phyloP scores from a whole-genome alignment of 352 stramenopile genomes.

The Phytophthora syringae region DNA sequence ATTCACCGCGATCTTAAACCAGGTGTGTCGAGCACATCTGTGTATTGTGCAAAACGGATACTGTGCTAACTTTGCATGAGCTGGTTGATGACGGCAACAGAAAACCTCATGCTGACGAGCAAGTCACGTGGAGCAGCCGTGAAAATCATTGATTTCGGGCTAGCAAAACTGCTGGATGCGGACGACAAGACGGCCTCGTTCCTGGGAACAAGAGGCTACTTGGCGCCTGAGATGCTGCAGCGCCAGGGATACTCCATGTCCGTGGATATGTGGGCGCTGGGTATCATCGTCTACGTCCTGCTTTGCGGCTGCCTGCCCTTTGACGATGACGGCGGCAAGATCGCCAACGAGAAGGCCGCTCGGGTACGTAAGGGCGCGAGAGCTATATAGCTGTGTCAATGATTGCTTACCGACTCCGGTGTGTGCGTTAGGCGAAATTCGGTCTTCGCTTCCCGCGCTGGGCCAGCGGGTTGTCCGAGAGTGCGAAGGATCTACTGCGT shows the following conservation, averaged over 20 bases:
- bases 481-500: conserved; percentile 85
- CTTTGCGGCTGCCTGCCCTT: conserved; percentile 98
- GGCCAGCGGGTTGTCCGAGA: conserved; percentile 88
- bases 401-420: conserved; percentile 10
- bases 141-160: conserved; percentile 99
- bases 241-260: conserved; percentile 96
- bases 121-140: conserved; percentile 85
- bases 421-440: conserved; percentile 87
- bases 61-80: conserved; percentile 1
- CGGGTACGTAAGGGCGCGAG: conserved; percentile 39
- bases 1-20: conserved; percentile 92
- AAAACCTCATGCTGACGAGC: conserved; percentile 88
- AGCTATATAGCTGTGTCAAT: background rate
- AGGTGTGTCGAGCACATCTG: conserved; percentile 33
- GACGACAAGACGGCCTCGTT: conserved; percentile 87
- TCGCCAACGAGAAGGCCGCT: conserved; percentile 78
- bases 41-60: background rate
- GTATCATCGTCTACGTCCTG: conserved; percentile 98
- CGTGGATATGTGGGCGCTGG: conserved; percentile 98
- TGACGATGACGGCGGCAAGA: conserved; percentile 95
- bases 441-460: conserved; percentile 94
- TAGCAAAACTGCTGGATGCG: conserved; percentile 94
- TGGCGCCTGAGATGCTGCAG: conserved; percentile 99
- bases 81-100: conserved; percentile 24
- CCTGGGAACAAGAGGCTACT: conserved; percentile 92